Evolutionary conservation across 805 yeast species (phyloP), one percentile per base, ranked within the genome.

Genomic region (Candida silvatica): DNA sequence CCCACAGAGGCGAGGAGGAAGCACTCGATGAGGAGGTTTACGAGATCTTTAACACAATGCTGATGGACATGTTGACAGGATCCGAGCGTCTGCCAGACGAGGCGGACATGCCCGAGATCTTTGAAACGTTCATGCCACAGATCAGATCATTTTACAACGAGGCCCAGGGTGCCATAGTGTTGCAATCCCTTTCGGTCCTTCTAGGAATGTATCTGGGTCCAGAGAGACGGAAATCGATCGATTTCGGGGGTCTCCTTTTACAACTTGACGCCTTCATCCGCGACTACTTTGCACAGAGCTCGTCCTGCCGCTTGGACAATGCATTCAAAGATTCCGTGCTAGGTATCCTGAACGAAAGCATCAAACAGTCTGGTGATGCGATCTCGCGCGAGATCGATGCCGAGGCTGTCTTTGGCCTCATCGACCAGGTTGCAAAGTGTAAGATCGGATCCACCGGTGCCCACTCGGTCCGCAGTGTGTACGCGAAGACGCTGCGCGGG

Each of bases 301-400:
- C n/a, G n/a, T n/a, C n/a, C n/a, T n/a, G n/a, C n/a, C n/a, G n/a
- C n/a, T n/a, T n/a, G n/a, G n/a, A n/a, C n/a, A n/a, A 17, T 15
- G 15, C 34, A 15, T 15, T 31, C 6, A n/a, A n/a, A n/a, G n/a
- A n/a, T n/a, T n/a, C n/a, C n/a, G n/a, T n/a, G n/a, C n/a, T n/a
- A n/a, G n/a, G n/a, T n/a, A n/a, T n/a, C n/a, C n/a, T n/a, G n/a
- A n/a, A n/a, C n/a, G n/a, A n/a, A n/a, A n/a, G n/a, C n/a, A n/a
- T n/a, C n/a, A n/a, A n/a, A n/a, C n/a, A n/a, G n/a, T n/a, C n/a
- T n/a, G n/a, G n/a, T n/a, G n/a, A n/a, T n/a, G n/a, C n/a, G n/a
- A n/a, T n/a, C n/a, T n/a, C n/a, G n/a, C n/a, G n/a, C n/a, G 42
- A 47, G 23, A 27, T 47, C 12, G 48, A 47, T 37, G 27, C 31